A percentile compares a stretch with the other conserved stretches of the same genome.
Evolutionary conservation across 2,329 filamentous ascomycete species (phyloP).

Genomic region (Samsoniella hepiali): DNA sequence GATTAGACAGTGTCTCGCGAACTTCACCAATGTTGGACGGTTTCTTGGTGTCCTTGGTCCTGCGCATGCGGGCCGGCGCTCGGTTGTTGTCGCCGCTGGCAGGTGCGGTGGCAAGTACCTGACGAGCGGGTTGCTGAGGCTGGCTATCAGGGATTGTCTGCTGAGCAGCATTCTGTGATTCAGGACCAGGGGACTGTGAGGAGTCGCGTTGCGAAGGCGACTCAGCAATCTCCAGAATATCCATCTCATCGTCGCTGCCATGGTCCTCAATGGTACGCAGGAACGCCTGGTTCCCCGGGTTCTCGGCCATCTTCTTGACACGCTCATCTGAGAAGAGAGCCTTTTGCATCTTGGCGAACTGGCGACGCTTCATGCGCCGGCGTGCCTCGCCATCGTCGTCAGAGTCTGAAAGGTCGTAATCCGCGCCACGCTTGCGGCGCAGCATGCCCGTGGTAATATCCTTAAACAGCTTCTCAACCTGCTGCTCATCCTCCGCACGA

Average conservation of each 20-base stretch:
- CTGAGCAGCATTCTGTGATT: conserved; percentile 18
- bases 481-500: conserved; percentile 76
- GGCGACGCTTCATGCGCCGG: conserved; percentile 75
- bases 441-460: conserved; percentile 89
- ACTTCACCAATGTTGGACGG: conserved; percentile 77
- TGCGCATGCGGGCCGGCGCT: conserved; percentile 58
- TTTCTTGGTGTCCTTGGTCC: conserved; percentile 60
- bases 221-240: conserved; percentile 60
- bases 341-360: conserved; percentile 89
- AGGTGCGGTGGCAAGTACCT: conserved; percentile 33
- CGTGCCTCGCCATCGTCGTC: conserved; percentile 80
- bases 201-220: conserved; percentile 33
- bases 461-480: conserved; percentile 86
- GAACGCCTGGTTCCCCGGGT: conserved; percentile 87
- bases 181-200: conserved; percentile 27
- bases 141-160: conserved; percentile 51
- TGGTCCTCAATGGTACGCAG: conserved; percentile 84
- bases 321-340: conserved; percentile 85
- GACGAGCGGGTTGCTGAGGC: conserved; percentile 29
- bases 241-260: conserved; percentile 70
- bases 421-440: conserved; percentile 76
- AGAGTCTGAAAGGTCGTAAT: conserved; percentile 83
- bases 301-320: conserved; percentile 83
- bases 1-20: conserved; percentile 75
- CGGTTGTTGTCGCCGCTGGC: conserved; percentile 38